phyloP scores from a whole-genome alignment of 768 basidiomycete genomes.

The Candolleomyces efflorescens region DNA sequence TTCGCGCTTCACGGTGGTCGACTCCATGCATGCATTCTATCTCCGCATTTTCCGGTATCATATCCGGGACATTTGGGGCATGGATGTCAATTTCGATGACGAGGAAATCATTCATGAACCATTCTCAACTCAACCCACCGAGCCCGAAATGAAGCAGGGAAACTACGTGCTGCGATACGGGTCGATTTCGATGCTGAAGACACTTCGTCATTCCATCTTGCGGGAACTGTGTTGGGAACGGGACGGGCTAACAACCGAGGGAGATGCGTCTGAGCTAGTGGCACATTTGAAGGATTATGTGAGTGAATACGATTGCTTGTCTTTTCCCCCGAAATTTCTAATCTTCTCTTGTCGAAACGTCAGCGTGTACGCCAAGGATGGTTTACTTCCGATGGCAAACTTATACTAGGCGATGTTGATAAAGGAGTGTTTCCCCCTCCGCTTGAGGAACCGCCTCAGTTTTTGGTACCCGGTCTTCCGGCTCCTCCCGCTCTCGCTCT shows the following conservation, averaged over 20 bases:
- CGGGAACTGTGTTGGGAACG: background rate
- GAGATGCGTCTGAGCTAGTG: background rate
- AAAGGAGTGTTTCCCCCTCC: too few species aligned
- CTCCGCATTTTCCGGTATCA: conserved; percentile 10
- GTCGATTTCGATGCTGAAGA: background rate
- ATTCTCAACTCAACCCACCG: background rate
- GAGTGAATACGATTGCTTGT: too few species aligned
- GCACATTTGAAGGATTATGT: background rate
- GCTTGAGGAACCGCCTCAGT: too few species aligned
- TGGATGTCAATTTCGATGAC: conserved; percentile 2
- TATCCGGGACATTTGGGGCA: conserved; percentile 6
- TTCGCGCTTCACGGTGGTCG: conserved; percentile 5
- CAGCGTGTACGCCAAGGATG: too few species aligned
- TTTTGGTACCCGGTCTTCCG: too few species aligned
- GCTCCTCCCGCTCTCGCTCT: too few species aligned
- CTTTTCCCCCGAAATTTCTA: too few species aligned
- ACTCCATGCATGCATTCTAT: conserved; percentile 14
- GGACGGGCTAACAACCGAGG: background rate
- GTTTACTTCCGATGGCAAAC: too few species aligned
- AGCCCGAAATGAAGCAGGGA: background rate
- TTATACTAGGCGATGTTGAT: too few species aligned
- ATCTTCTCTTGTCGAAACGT: too few species aligned
- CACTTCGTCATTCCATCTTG: background rate
- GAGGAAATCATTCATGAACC: background rate
- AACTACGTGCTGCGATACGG: background rate